Conservation (phyloP, 23 red algal species). For the Gracilariopsis chorda region DNA sequence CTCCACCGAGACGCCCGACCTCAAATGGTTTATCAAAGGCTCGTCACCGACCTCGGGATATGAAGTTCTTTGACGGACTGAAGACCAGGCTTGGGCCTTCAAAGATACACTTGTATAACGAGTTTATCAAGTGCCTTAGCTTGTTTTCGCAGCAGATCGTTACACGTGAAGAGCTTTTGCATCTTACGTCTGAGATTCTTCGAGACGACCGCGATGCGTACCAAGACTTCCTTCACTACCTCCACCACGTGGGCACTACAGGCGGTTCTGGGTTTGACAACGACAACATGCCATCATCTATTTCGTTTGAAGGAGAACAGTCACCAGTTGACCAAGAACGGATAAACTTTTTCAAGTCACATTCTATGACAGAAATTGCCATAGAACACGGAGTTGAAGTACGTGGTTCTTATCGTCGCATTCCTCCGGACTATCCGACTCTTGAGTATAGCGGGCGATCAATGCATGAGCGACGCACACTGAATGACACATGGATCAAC, state of each 20-base stretch:
- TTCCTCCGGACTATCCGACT: slow-evolving; percentile 71
- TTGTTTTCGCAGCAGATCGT: slow-evolving; percentile 92
- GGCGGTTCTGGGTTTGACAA: slow-evolving; percentile 18
- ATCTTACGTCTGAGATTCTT: slow-evolving; percentile 75
- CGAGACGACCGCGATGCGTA: slow-evolving; percentile 44
- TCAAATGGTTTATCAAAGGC: slow-evolving; percentile 1
- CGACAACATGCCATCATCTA: slow-evolving; percentile 14
- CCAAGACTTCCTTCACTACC: slow-evolving; percentile 67
- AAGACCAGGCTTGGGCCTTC: slow-evolving; percentile 73
- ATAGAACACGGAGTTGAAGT: slow-evolving; percentile 38
- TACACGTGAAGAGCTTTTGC: slow-evolving; percentile 67
- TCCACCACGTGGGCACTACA: slow-evolving; percentile 34
- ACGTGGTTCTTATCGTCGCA: slow-evolving; percentile 74
- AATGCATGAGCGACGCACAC: slow-evolving; percentile 62
- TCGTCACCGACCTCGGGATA: slow-evolving; percentile 13
- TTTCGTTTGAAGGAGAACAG: slow-evolving; percentile 42
- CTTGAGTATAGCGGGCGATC: slow-evolving; percentile 62
- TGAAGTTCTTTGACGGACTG: slow-evolving; percentile 86
- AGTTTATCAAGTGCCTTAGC: slow-evolving; percentile 96
- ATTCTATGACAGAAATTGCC: slow-evolving; percentile 91
- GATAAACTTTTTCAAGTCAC: slow-evolving; percentile 20
- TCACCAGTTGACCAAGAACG: slow-evolving; percentile 42
- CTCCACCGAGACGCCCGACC: background rate
- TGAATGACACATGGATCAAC: slow-evolving; percentile 97
- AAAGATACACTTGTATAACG: slow-evolving; percentile 67